These are phyloP conservation scores for Microbotryum lychnidis-dioicae DNA, from an alignment of 1,284 basidiomycete genomes.

Conservation along the genomic window DNA sequence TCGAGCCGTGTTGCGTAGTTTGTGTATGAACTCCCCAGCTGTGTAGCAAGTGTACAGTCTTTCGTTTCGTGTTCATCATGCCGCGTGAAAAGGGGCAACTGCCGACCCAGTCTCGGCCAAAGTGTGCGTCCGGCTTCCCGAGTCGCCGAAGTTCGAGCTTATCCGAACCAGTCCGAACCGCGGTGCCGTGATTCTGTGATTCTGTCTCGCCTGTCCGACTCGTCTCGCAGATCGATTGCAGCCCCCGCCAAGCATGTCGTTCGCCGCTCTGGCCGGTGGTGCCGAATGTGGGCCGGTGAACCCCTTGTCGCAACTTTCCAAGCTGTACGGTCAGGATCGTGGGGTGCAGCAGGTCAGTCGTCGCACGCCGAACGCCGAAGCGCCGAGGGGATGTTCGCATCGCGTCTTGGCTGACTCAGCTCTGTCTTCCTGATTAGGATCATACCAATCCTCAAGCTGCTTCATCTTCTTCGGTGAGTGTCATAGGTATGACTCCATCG, in stretches of 20 bases:
- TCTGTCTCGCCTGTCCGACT: neutral
- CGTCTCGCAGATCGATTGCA: neutral
- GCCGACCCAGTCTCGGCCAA: too few relatives aligned
- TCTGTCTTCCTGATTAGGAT: slow-evolving; percentile 8
- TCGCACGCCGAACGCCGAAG: slow-evolving; percentile 49
- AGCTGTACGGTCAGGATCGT: slow-evolving; percentile 65
- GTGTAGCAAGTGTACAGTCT: too few relatives aligned
- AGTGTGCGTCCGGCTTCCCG: too few relatives aligned
- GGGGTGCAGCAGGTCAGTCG: slow-evolving; percentile 67
- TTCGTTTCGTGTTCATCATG: too few relatives aligned
- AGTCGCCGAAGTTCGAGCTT: too few relatives aligned
- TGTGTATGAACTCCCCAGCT: too few relatives aligned
- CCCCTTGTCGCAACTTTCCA: slow-evolving; percentile 65
- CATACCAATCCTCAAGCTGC: slow-evolving; percentile 24
- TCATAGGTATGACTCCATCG: neutral
- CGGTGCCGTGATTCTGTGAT: too few relatives aligned
- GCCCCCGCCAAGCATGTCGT: slow-evolving; percentile 6
- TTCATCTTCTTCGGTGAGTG: slow-evolving; percentile 3
- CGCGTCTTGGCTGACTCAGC: neutral
- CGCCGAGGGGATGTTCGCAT: neutral
- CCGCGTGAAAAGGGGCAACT: too few relatives aligned
- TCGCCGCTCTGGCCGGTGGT: slow-evolving; percentile 34
- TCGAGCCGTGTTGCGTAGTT: neutral
- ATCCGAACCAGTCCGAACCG: too few relatives aligned
- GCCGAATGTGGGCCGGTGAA: slow-evolving; percentile 73